A percentile compares a stretch with the other conserved stretches of the same genome.
phyloP scores from a whole-genome alignment of 805 yeast species.

The Teunomyces funiuensis region DNA sequence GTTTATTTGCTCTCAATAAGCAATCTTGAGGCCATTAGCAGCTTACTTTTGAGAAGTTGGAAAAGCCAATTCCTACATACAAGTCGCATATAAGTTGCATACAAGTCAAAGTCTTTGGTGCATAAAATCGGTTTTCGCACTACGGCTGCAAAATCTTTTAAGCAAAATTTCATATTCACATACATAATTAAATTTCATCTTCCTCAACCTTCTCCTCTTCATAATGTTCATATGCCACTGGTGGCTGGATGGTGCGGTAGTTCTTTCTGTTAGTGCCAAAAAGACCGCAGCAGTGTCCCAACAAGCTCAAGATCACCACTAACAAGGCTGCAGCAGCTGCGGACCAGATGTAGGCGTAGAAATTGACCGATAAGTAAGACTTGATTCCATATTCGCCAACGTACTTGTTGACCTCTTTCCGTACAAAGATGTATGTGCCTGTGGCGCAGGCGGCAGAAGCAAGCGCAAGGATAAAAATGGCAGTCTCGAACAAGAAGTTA shows the following conservation, averaged over 20 bases:
- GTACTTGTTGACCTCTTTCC: conserved; percentile 51
- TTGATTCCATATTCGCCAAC: conserved; percentile 51
- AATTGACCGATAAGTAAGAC: conserved; percentile 49
- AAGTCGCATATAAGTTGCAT: no score
- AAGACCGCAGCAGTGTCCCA: conserved; percentile 45
- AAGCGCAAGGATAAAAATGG: conserved; percentile 46
- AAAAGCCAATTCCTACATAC: no score
- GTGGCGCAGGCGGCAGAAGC: conserved; percentile 59
- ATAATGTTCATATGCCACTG: conserved; percentile 5
- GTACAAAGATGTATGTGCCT: conserved; percentile 54
- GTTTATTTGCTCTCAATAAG: no score
- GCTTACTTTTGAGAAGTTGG: no score
- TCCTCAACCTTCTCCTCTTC: no score
- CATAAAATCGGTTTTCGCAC: not conserved
- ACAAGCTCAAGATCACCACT: conserved; percentile 29
- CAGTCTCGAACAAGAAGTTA: conserved; percentile 42
- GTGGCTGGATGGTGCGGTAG: conserved; percentile 19
- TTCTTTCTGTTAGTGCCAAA: conserved; percentile 32
- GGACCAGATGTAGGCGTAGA: conserved; percentile 66
- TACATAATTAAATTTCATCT: not conserved
- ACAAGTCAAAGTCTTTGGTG: no score
- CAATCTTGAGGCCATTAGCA: no score
- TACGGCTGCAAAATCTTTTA: not conserved
- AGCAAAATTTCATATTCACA: no score
- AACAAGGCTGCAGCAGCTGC: conserved; percentile 44